Percentiles rank a stretch among this genome's conserved stretches.
phyloP scores from a whole-genome alignment of 495 filamentous ascomycete species.

The Xylaria cubensis region DNA sequence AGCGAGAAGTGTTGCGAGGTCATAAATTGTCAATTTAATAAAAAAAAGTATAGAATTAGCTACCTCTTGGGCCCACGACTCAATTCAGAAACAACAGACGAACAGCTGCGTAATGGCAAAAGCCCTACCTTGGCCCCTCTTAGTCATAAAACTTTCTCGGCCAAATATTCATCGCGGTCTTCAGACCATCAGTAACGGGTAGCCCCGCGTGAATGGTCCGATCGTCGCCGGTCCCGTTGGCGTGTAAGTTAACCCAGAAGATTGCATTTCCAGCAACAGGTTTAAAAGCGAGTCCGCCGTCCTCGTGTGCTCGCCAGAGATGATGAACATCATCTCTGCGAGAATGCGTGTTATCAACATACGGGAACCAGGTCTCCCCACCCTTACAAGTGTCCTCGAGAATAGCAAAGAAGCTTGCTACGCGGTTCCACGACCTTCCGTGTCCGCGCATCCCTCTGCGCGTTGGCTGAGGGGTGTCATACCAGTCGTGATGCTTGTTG shows the following conservation, averaged over 20 bases:
- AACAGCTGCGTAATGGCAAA: neutral
- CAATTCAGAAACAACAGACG: neutral
- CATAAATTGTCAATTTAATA: neutral
- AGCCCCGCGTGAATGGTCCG: conserved; percentile 59
- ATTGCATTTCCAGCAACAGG: conserved; percentile 59
- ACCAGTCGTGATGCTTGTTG: conserved; percentile 59
- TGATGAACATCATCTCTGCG: conserved; percentile 26
- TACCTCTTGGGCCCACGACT: neutral
- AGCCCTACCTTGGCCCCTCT: neutral
- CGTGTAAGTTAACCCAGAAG: conserved; percentile 61
- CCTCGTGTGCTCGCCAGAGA: conserved; percentile 53
- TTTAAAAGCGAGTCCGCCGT: conserved; percentile 58
- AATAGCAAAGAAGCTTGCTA: conserved; percentile 58
- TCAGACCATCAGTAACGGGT: conserved; percentile 53
- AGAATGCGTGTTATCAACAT: conserved; percentile 31
- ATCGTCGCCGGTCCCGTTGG: conserved; percentile 54
- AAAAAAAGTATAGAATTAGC: neutral
- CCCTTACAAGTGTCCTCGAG: conserved; percentile 50
- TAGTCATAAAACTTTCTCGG: conserved; percentile 45
- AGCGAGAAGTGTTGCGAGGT: neutral
- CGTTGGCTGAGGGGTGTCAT: conserved; percentile 41
- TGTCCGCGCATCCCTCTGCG: conserved; percentile 35
- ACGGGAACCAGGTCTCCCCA: conserved; percentile 57
- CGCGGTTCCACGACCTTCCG: conserved; percentile 48
- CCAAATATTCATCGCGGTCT: conserved; percentile 67